A percentile compares a stretch with the other conserved stretches of the same genome.
These are phyloP conservation scores for Anthracocystis setariae DNA, from an alignment of 1,284 basidiomycete species.

Conservation along the genomic window DNA sequence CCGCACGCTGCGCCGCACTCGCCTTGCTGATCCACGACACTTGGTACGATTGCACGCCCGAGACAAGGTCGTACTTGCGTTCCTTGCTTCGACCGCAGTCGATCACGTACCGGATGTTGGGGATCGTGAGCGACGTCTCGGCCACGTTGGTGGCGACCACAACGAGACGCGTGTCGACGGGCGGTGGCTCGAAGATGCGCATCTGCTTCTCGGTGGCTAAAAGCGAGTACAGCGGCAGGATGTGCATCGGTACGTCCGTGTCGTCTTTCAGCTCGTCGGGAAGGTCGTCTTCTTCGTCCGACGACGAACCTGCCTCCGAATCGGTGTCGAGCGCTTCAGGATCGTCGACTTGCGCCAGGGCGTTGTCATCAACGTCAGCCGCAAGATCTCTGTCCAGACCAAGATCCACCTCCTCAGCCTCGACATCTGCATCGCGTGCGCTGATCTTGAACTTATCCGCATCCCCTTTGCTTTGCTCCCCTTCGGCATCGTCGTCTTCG, in stretches of 20 bases:
- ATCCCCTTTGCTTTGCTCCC: slow-evolving; percentile 27
- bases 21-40: slow-evolving; percentile 81
- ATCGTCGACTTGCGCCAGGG: slow-evolving; percentile 67
- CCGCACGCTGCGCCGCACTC: slow-evolving; percentile 77
- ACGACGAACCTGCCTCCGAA: slow-evolving; percentile 47
- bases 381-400: slow-evolving; percentile 71
- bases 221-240: slow-evolving; percentile 79
- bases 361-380: slow-evolving; percentile 70
- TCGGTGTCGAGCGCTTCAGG: slow-evolving; percentile 67
- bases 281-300: slow-evolving; percentile 50
- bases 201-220: slow-evolving; percentile 79
- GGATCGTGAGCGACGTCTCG: slow-evolving; percentile 82
- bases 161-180: slow-evolving; percentile 75
- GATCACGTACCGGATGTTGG: slow-evolving; percentile 79
- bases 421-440: slow-evolving; percentile 71
- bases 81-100: slow-evolving; percentile 85
- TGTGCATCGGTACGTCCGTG: slow-evolving; percentile 69
- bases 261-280: slow-evolving; percentile 55
- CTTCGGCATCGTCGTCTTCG: slow-evolving; percentile 23
- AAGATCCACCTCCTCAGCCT: slow-evolving; percentile 84
- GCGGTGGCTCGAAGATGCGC: slow-evolving; percentile 77
- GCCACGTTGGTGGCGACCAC: slow-evolving; percentile 82
- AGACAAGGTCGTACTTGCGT: slow-evolving; percentile 75
- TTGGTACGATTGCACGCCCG: slow-evolving; percentile 78
- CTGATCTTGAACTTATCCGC: slow-evolving; percentile 23